Evolutionary conservation across 2,329 filamentous ascomycete genomes (phyloP).

Genomic region (Cladophialophora chaetospira): DNA sequence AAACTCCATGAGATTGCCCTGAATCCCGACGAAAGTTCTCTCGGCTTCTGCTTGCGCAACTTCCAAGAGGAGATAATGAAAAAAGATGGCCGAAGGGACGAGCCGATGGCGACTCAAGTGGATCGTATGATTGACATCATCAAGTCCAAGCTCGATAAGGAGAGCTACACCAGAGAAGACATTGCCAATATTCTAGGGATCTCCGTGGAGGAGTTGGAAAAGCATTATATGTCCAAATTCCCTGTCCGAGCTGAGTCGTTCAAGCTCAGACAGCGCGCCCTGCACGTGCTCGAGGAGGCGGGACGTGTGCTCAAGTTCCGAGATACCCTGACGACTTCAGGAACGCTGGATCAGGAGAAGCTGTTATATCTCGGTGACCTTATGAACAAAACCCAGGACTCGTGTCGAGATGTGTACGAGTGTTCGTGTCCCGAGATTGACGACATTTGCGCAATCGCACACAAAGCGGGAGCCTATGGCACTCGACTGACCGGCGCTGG

Average conservation of each 20-base stretch:
- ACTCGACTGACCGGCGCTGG: conserved; percentile 71
- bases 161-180: conserved; percentile 86
- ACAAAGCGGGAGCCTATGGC: conserved; percentile 76
- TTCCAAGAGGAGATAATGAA: conserved; percentile 82
- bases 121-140: conserved; percentile 70
- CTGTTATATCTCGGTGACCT: conserved; percentile 74
- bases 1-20: conserved; percentile 65
- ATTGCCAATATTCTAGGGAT: conserved; percentile 72
- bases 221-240: conserved; percentile 81
- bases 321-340: conserved; percentile 64
- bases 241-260: conserved; percentile 86
- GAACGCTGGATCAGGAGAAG: conserved; percentile 60
- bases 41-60: conserved; percentile 79
- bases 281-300: conserved; percentile 90
- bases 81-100: conserved; percentile 49
- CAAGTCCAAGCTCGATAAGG: conserved; percentile 70
- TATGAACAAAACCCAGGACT: conserved; percentile 86
- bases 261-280: conserved; percentile 80
- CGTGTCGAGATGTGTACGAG: conserved; percentile 83
- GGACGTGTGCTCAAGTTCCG: conserved; percentile 83
- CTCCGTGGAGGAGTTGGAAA: conserved; percentile 69
- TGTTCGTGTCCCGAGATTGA: conserved; percentile 95
- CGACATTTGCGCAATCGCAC: conserved; percentile 77
- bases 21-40: conserved; percentile 75
- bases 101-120: conserved; percentile 67